Evolutionary conservation across 176 grass and related monocot genomes (phyloP), one percentile per base, ranked within the genome.

Genomic region (Carex pumila): DNA sequence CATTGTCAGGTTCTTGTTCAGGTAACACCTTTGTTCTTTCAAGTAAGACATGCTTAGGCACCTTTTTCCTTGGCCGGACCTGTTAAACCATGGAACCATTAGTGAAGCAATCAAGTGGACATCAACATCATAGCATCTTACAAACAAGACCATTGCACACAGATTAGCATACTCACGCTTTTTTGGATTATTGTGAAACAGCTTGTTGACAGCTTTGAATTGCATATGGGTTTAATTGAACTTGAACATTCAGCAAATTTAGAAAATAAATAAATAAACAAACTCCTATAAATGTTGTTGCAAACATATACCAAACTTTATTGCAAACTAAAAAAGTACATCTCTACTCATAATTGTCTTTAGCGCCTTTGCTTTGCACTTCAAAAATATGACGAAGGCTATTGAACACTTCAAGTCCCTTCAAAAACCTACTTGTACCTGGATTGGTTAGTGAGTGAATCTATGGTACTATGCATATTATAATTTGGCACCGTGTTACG

Each of bases 21-120:
- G 70, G 88, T 84, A 98, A 70, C 47, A 98, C 70, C 63, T 91
- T 94, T 12, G 86, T 89, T 90, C 95, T 98, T 90, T 98, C 92
- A 63, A 87, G 85, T 49, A 98, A 85, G 88, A 94, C 87, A 86
- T 84, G 89, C 60, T 89, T 91, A 82, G 92, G 62, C 65, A 98
- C 79, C 80, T 89, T 98, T 90, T 66, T 98, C 55, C 18, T 61
- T 53, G 77, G 52, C 47, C 81, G 87, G 3, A 98, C 61, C 93
- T 95, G 81, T 36, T 72, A 83, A 89, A 81, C 10, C 61, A 71
- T 22, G 82, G 18, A 73, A 29, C 4, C 43, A 74, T 55, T 55
- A 77, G 12, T 21, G 25, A 32, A 77, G 6, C 22, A 56, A 25
- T 55, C 32, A 77, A 12, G 22, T 77, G 25, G 73, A 75, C 19